phyloP scores from a whole-genome alignment of 2,329 filamentous ascomycete species.

The Sphaerulina vaccinii region DNA sequence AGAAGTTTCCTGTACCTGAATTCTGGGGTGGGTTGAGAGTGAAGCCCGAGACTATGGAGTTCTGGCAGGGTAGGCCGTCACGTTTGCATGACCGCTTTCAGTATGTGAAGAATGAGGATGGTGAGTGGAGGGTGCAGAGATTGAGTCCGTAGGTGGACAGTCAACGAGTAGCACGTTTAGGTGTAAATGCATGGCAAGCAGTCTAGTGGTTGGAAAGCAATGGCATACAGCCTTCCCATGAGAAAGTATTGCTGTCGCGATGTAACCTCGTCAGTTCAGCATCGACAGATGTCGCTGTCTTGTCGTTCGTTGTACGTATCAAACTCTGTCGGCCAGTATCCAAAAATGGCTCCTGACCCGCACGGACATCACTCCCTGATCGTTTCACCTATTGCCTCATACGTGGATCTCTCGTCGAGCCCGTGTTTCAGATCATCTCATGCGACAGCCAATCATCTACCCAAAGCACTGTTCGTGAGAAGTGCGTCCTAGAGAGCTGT shows the following conservation, averaged over 20 bases:
- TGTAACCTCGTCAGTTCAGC: background rate
- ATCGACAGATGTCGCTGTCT: background rate
- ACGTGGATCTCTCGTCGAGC: background rate
- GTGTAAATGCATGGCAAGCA: background rate
- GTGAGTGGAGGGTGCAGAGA: conserved; percentile 58
- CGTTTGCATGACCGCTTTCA: conserved; percentile 90
- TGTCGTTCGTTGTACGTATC: too few relatives aligned
- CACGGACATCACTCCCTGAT: background rate
- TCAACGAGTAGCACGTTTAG: background rate
- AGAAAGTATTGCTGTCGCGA: background rate
- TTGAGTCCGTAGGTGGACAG: conserved; percentile 61
- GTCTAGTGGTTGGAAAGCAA: background rate
- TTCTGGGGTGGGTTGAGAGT: conserved; percentile 94
- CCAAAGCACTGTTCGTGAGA: background rate
- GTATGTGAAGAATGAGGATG: conserved; percentile 62
- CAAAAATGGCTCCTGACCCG: background rate
- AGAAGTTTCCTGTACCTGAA: conserved; percentile 82
- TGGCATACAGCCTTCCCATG: background rate
- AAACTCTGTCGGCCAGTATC: background rate
- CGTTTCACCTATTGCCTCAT: background rate
- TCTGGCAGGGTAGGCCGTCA: conserved; percentile 91
- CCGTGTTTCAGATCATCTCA: background rate
- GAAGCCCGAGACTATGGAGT: conserved; percentile 83
- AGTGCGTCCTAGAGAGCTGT: too few relatives aligned
- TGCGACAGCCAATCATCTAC: background rate